Evolutionary conservation across 2,329 filamentous ascomycete species (phyloP).

Genomic region (Neocucurbitaria cava): DNA sequence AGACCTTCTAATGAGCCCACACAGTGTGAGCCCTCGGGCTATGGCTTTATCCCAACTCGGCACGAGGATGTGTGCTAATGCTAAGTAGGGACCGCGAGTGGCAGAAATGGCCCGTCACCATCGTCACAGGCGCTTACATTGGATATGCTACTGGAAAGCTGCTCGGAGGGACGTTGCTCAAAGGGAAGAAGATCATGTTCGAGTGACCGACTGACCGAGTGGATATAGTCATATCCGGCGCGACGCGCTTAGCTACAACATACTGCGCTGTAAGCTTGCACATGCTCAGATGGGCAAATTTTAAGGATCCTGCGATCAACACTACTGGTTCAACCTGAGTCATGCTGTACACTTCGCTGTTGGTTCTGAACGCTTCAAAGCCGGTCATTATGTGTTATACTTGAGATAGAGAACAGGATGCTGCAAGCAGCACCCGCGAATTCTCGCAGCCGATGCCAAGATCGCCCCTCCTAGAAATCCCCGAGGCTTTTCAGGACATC

Average conservation of each 20-base stretch:
- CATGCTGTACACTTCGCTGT: background rate
- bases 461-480: background rate
- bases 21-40: background rate
- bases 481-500: background rate
- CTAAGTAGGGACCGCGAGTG: slow-evolving; percentile 82
- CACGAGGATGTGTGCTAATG: background rate
- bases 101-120: slow-evolving; percentile 97
- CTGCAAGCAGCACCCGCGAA: background rate
- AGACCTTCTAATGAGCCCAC: no score
- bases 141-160: slow-evolving; percentile 77
- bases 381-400: background rate
- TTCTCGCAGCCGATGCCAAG: background rate
- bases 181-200: slow-evolving; percentile 55
- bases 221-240: background rate
- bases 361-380: background rate
- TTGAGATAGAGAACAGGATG: background rate
- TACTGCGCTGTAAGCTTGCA: background rate
- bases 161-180: slow-evolving; percentile 59
- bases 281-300: background rate
- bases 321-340: background rate
- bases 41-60: background rate
- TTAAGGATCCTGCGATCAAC: background rate
- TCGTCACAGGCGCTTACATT: slow-evolving; percentile 80
- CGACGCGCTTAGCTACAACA: background rate
- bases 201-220: slow-evolving; percentile 42